Base-by-base conservation (phyloP, 768 basidiomycete species). In the Serendipita vermifera region DNA sequence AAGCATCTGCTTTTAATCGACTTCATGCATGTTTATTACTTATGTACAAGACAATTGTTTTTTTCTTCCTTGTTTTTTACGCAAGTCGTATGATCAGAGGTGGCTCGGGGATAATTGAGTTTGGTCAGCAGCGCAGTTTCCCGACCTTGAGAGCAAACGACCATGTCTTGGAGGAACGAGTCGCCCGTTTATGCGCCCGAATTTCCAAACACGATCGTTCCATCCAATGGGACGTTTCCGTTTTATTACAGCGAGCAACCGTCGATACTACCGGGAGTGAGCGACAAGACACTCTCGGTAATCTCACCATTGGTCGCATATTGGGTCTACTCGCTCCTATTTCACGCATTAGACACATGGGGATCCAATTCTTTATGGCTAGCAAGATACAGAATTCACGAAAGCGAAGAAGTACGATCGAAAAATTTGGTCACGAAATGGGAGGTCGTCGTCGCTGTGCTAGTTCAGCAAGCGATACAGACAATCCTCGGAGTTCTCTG, bases 391-490 rank as follows among this genome's bases (percentile, higher is more conserved):
- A 78, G 90, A 39, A 85, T 98, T 41, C 94, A 99, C 68, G 87
- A 90, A 53, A 85, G 87, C 1, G 73, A 72, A 13, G 93, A 98
- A 65, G 81, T 91, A 58, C 73, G 74, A 57, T 68, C 77, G 2
- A 75, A 80, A 57, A 98, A 98, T 67, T 75, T 79, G 6, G 92
- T 79, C 3, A 81, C 87, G 0, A 78, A 80, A 6, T 54, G 64
- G 2, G 66, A 90, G 59, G 94, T 99, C 59, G 63, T 94, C 33
- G 69, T 73, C 61, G 87, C 88, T 0, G 93, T 99, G 55, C 51
- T 94, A 6, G 60, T 91, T 40, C 96, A 99, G 67, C 96, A 99
- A 58, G 64, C 76, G 17, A 63, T 96, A 3, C 96, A 98, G 70
- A 94, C 90, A 0, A 58, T 71, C 1, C 69, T 96, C 9, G 96